Evolutionary conservation across 192 early-diverging fungal genomes (phyloP).

Genomic region (Entomortierella parvispora): DNA sequence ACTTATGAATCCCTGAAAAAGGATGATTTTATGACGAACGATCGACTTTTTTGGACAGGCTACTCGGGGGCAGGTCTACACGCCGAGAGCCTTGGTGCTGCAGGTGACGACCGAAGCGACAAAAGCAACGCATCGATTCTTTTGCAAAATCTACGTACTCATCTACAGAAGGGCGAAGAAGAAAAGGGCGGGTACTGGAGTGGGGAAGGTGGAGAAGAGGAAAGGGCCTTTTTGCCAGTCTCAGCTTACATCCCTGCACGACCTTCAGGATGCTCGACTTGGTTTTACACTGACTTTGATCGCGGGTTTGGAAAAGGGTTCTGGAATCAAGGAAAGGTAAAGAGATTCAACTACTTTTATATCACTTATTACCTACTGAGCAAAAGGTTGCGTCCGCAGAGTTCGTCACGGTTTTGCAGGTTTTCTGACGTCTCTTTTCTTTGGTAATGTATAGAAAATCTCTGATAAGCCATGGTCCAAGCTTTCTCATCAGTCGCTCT

Average conservation of each 20-base stretch:
- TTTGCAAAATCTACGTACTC: too few species aligned
- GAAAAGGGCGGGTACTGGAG: not conserved
- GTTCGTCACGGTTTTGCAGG: too few species aligned
- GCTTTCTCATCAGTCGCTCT: slow-evolving; percentile 61
- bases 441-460: slow-evolving; percentile 52
- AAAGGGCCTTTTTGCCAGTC: slow-evolving; percentile 47
- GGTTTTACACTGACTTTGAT: slow-evolving; percentile 67
- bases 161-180: not conserved
- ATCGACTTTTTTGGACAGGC: slow-evolving; percentile 66
- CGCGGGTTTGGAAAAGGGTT: slow-evolving; percentile 59
- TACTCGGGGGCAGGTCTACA: slow-evolving; percentile 17
- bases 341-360: not conserved
- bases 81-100: slow-evolving; percentile 10
- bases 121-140: not conserved
- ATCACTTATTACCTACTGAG: not conserved
- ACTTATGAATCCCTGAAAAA: slow-evolving; percentile 65
- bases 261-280: slow-evolving; percentile 46
- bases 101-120: not conserved
- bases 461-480: slow-evolving; percentile 56
- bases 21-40: slow-evolving; percentile 57
- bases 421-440: too few species aligned
- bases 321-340: slow-evolving; percentile 58
- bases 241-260: slow-evolving; percentile 52
- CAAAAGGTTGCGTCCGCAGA: slow-evolving; percentile 4
- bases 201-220: not conserved